Percentiles rank a stretch among this genome's conserved stretches.
These are phyloP conservation scores for Chaetomium sp. DNA, from an alignment of 2,329 filamentous ascomycete genomes.

Conservation along the genomic window DNA sequence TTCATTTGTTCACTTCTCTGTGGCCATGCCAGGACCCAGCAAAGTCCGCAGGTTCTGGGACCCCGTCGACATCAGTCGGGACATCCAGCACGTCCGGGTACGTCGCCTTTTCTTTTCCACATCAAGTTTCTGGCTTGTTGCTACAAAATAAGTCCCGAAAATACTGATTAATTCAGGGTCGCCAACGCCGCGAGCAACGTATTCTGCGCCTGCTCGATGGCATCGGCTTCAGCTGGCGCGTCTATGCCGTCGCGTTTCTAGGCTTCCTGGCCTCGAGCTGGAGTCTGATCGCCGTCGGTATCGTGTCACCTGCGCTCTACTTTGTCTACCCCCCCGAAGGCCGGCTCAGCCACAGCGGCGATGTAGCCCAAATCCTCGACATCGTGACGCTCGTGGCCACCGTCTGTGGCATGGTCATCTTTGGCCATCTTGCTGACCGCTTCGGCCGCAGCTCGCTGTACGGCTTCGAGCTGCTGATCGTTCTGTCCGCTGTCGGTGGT, in stretches of 20 bases:
- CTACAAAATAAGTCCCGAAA: no score
- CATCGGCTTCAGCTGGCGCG: slow-evolving; percentile 1
- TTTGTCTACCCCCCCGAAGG: background rate
- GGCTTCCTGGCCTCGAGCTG: background rate
- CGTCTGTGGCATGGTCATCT: background rate
- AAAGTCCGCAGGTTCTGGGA: background rate
- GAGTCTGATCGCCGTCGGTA: background rate
- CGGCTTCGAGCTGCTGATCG: slow-evolving; percentile 1
- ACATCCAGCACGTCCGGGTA: slow-evolving; percentile 3
- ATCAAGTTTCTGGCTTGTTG: no score
- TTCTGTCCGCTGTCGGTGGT: background rate
- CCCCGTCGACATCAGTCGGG: background rate
- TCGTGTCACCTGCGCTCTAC: background rate
- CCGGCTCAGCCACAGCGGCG: background rate
- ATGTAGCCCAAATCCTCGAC: background rate
- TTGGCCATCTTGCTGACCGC: slow-evolving; percentile 1
- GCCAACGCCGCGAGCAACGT: background rate
- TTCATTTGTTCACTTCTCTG: no score
- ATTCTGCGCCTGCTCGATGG: background rate
- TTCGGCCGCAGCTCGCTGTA: background rate
- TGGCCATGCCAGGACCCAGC: no score
- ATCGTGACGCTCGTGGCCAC: background rate
- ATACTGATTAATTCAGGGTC: background rate
- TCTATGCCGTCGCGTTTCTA: background rate
- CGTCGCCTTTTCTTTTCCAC: background rate